Evolutionary conservation across 1,139 yeast genomes (phyloP), one percentile per base, ranked within the genome.

Genomic region (Geotrichum histeridarum): DNA sequence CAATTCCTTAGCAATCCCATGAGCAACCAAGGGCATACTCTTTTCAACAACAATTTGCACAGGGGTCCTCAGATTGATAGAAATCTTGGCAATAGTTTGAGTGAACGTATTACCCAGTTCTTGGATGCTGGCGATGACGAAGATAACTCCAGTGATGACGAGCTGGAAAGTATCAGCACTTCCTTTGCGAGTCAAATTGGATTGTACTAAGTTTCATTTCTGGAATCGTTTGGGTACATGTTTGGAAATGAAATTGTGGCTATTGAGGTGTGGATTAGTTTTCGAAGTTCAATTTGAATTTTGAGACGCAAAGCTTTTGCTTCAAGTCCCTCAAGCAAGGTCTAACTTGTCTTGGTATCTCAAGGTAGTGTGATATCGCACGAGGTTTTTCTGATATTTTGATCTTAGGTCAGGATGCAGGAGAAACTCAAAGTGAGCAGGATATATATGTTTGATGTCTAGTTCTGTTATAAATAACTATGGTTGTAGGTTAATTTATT

Each of bases 111-210:
- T 64, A 70, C 72, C 48, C 66, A 72, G 52, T 59, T 72, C 49
- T 67, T 71, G 17, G 63, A 61, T 37, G 59, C 60, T 2, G 61
- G 61, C 7, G 64, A 64, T 27, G 70, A 68, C 52, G 66, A 64
- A 42, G 63, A 60, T 27, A 66, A 63, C 30, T 63, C 67, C 50
- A 69, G 71, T 51, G 80, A 77, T 52, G 81, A 78, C 59, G 83
- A 79, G 59, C 72, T 79, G 41, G 72, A 71, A 58, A 73, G 76
- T 63, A 71, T 79, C 18, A 75, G 77, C 37, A 71, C 77, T 42
- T 71, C 77, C 8, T 78, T 79, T 69, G 78, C 80, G 15, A 74
- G 75, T 33, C 75, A 76, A 12, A 70, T 76, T 35, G 68, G 66
- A 35, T 45, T 65, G 27, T 63, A 64, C 48, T 64, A 56, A 54